Base-by-base conservation (phyloP, 139 green algal species). In the Bryopsis sp. region DNA sequence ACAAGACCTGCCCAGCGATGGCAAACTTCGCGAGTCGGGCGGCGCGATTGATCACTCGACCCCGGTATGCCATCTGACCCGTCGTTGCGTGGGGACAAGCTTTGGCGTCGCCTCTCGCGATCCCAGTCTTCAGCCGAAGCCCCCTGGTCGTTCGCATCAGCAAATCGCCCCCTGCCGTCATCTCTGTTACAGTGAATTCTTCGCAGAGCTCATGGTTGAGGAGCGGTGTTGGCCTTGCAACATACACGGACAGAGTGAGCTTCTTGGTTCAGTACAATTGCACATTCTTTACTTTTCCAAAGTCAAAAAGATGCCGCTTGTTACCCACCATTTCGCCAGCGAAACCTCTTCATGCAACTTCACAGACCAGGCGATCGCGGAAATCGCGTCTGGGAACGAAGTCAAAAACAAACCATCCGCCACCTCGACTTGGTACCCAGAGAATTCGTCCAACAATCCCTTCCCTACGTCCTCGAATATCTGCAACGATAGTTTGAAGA, bases 391-490 rank as follows among this genome's bases (percentile, higher is more conserved):
- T 68, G 77, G 31, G 74, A 82, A 79, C 48, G 70, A 48, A 19
- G 73, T 62, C 58, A 82, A 71, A 50, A 79, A 76, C 37, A 82
- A 58, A 1, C 77, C 77, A 64, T 82, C 77, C 61, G 74, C 73
- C 34, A 67, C 73, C 70, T 82, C 77, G n/a, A 74, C 66, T 48
- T 74, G 39, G 66, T 78, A 78, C 4, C 72, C 72, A 11, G 50
- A 54, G 19, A 46, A 48, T 1, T 58, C 34, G 32, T 39, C 31
- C 39, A 58, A 32, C n/a, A 57, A 39, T 54, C 57, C 65, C 58
- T 47, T 67, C 28, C 64, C 61, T 31, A 39, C 47, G 34, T 3
- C 58, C 36, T 67, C 59, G 59, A 39, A 67, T n/a, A 47, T 67
- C 29, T 67, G 24, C 24, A 67, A 24, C 29, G 59, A 8, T 24